Percentiles rank a stretch among this genome's conserved stretches.
phyloP scores from a whole-genome alignment of 83 land plant genomes.

The Isoetes engelmannii region DNA sequence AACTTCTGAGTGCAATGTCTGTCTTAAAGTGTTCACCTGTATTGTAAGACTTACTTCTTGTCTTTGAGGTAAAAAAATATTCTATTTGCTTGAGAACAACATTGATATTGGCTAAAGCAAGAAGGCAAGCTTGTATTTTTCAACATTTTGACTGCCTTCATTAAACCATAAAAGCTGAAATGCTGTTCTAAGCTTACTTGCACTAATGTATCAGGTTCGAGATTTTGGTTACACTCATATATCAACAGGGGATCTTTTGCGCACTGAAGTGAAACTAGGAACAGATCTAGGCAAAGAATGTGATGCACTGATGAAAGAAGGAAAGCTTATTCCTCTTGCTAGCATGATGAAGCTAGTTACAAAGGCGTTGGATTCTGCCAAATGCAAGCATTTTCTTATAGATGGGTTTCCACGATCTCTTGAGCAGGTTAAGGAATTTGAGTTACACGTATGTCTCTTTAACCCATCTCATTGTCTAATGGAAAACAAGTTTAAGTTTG shows the following conservation, averaged over 20 bases:
- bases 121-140: too few relatives aligned
- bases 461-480: too few relatives aligned
- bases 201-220: not conserved
- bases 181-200: too few relatives aligned
- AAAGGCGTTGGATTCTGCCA: not conserved
- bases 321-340: slow-evolving; percentile 27
- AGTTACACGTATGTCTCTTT: not conserved
- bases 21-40: too few relatives aligned
- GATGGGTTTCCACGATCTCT: slow-evolving; percentile 2
- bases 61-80: too few relatives aligned
- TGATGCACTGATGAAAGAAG: slow-evolving; percentile 30
- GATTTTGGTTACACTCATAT: slow-evolving; percentile 36
- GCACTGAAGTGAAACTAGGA: slow-evolving; percentile 34
- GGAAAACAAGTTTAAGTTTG: too few relatives aligned
- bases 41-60: too few relatives aligned
- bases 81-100: too few relatives aligned
- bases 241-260: slow-evolving; percentile 33
- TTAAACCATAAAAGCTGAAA: too few relatives aligned
- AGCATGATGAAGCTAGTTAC: not conserved
- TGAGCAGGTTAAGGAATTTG: not conserved
- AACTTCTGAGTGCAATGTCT: too few relatives aligned
- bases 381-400: not conserved
- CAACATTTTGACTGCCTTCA: too few relatives aligned
- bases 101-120: too few relatives aligned
- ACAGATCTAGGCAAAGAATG: slow-evolving; percentile 22